These are phyloP conservation scores for Leishmania braziliensis DNA, from an alignment of 208 protist species.

Conservation along the genomic window DNA sequence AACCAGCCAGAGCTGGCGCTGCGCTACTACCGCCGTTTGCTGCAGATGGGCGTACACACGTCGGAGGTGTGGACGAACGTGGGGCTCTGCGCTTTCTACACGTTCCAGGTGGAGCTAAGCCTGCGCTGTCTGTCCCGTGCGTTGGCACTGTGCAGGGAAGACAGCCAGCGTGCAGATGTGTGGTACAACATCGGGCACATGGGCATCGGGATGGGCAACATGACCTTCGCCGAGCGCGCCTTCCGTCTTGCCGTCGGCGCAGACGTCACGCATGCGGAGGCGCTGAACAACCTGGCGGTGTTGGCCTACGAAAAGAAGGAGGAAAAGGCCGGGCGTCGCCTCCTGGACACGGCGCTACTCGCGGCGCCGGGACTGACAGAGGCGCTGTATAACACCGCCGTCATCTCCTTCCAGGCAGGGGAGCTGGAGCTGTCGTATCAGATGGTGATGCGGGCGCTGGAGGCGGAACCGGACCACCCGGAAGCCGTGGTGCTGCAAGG, in stretches of 20 bases:
- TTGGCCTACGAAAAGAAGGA: constrained; percentile 37
- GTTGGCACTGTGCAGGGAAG: constrained; percentile 68
- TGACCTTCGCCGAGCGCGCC: constrained; percentile 88
- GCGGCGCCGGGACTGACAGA: constrained; percentile 84
- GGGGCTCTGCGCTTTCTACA: constrained; percentile 94
- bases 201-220: constrained; percentile 92
- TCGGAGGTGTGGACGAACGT: constrained; percentile 96
- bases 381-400: constrained; percentile 92
- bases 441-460: constrained; percentile 61
- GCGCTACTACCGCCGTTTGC: constrained; percentile 92
- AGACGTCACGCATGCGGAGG: constrained; percentile 91
- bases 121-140: constrained; percentile 93
- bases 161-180: constrained; percentile 80
- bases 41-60: constrained; percentile 95
- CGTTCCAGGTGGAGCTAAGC: constrained; percentile 93
- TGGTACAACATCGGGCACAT: constrained; percentile 97
- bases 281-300: constrained; percentile 95
- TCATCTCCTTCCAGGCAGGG: constrained; percentile 72
- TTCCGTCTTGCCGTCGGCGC: constrained; percentile 91
- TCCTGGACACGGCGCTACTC: constrained; percentile 78
- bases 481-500: constrained; percentile 70
- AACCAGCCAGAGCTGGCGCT: constrained; percentile 95
- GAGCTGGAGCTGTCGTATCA: constrained; percentile 84
- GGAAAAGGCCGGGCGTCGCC: constrained; percentile 59
- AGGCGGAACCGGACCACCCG: constrained; percentile 83